phyloP scores from a whole-genome alignment of 352 stramenopile species.

The Halophytophthora polymorphica region DNA sequence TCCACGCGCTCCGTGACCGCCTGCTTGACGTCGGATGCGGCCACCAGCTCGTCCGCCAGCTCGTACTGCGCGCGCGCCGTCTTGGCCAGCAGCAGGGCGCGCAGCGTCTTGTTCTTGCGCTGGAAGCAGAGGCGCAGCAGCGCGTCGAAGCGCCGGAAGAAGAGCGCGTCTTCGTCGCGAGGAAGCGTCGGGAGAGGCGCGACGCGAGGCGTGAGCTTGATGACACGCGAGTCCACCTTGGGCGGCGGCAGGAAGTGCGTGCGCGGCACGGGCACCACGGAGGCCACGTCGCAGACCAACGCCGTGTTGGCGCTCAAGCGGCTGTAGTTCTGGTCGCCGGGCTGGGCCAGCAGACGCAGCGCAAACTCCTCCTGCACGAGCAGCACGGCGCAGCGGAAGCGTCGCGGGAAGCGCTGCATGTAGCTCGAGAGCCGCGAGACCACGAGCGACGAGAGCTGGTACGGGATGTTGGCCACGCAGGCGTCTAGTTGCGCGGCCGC shows the following conservation, averaged over 20 bases:
- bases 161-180: constrained; percentile 33
- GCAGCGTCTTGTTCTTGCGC: constrained; percentile 87
- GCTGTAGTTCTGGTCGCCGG: constrained; percentile 76
- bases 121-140: constrained; percentile 73
- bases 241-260: constrained; percentile 73
- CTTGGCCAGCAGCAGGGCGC: constrained; percentile 63
- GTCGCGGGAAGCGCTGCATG: constrained; percentile 54
- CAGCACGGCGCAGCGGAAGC: constrained; percentile 63
- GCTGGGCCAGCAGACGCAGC: constrained; percentile 62
- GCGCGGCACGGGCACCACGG: constrained; percentile 54
- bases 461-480: constrained; percentile 86
- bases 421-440: constrained; percentile 73
- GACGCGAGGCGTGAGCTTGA: constrained; percentile 51
- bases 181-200: constrained; percentile 14
- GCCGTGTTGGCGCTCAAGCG: constrained; percentile 78
- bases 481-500: constrained; percentile 41
- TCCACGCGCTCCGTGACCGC: constrained; percentile 44
- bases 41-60: constrained; percentile 17
- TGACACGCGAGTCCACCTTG: constrained; percentile 82
- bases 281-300: constrained; percentile 63
- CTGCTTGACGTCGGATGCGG: constrained; percentile 26
- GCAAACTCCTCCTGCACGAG: constrained; percentile 87
- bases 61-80: constrained; percentile 42
- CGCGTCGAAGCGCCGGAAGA: constrained; percentile 77
- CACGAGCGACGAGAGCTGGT: constrained; percentile 84